Evolutionary conservation across 148 eudicot genomes (phyloP), one percentile per base, ranked within the genome.

Genomic region (Chenopodium suecicum): DNA sequence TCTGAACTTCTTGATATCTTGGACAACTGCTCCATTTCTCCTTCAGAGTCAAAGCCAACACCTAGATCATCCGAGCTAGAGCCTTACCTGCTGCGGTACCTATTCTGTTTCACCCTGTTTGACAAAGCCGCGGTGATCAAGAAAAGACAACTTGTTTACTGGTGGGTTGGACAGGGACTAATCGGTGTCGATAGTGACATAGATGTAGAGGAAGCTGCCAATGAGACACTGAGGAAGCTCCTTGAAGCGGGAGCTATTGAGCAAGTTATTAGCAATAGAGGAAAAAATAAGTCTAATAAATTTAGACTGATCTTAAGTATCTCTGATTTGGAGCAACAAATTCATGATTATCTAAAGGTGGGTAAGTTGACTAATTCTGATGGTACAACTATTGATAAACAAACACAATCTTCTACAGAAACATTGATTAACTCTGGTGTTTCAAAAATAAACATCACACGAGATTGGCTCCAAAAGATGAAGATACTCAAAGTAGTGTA

Each of bases 141-240:
- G 85, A 87, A 83, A 70, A 87, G 83, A 79, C 13, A 81, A 9
- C 54, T 87, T 76, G 9, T 85, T 2, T 85, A 82, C 76, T 89
- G 89, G 91, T 89, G 91, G 91, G 83, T 87, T 27, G 91, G 83
- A 19, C 89, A 89, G 44, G 89, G 85, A 9, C 82, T 87, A 48
- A 82, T 89, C 10, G 72, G 58, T 0, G 5, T 22, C 27, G 29
- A 41, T 60, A 81, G 82, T 2, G 44, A 22, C 63, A 17, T 25
- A 13, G 60, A 41, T 47, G 76, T 1, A 58, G 47, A 73, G 12
- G 69, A 34, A 9, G 65, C 66, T 31, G 74, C 74, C 10, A 46
- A 52, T 29, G 8, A 0, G 32, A 52, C 7, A 20, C 52, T 60
- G 5, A 56, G 1, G 4, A 23, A 47, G 25, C 25, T 69, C 4